These are phyloP conservation scores for Rhizopogon salebrosus DNA, from an alignment of 768 basidiomycete genomes.

Conservation along the genomic window DNA sequence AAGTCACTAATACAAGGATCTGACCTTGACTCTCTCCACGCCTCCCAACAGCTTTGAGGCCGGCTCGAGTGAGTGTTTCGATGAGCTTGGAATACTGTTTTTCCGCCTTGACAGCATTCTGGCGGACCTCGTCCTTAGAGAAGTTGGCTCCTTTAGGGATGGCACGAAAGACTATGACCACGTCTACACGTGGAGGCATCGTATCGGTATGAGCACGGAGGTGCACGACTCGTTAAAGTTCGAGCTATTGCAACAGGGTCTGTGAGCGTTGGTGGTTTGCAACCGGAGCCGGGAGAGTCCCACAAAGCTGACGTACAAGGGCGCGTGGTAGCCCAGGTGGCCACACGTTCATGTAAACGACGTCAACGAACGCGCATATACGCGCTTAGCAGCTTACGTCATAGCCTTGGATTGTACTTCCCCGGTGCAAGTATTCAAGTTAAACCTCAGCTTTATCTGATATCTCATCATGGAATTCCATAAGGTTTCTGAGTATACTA, in stretches of 20 bases:
- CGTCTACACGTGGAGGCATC: constrained; percentile 59
- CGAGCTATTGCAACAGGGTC: neutral
- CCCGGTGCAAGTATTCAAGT: too few relatives aligned
- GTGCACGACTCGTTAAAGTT: neutral
- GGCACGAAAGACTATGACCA: constrained; percentile 68
- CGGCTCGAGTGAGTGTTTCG: constrained; percentile 52
- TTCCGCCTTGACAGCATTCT: constrained; percentile 60
- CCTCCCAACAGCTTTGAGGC: constrained; percentile 67
- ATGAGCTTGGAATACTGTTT: constrained; percentile 66
- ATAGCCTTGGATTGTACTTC: too few relatives aligned
- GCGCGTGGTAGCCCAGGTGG: too few relatives aligned
- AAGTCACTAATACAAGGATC: constrained; percentile 70
- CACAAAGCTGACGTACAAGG: too few relatives aligned
- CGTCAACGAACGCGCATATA: too few relatives aligned
- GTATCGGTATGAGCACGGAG: neutral
- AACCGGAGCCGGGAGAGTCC: neutral
- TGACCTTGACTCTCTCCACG: constrained; percentile 75
- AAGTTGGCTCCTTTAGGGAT: constrained; percentile 31
- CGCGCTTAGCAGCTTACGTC: too few relatives aligned
- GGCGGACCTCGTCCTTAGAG: constrained; percentile 57
- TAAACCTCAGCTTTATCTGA: too few relatives aligned
- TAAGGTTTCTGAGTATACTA: neutral
- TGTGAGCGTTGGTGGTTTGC: neutral
- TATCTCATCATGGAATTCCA: too few relatives aligned
- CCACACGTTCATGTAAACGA: too few relatives aligned